Evolutionary conservation across 495 filamentous ascomycete species (phyloP), one percentile per base, ranked within the genome.

Genomic region (Hypoxylon trugodes): DNA sequence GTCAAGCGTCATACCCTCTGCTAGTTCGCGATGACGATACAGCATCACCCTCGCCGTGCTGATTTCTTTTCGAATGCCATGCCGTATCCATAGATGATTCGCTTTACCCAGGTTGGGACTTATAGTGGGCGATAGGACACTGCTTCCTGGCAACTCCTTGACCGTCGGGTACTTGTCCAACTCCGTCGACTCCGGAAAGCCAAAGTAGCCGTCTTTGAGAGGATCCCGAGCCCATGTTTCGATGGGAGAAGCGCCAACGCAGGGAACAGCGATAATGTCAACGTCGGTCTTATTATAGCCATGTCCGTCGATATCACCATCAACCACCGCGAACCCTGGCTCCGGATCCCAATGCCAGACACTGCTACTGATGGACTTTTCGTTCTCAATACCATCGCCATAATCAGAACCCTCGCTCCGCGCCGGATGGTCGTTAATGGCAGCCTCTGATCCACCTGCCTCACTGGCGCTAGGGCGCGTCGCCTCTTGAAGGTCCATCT

Each of bases 1-100:
- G 6, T 86, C 76, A 18, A 87, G 67, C 7, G 68, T 81, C 65
- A 81, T 78, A 0, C 74, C 76, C 7, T 84, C 80, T 2, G 59
- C 59, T 3, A 84, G 40, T 18, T 76, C 68, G 3, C 85, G 84
- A 61, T 87, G 84, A 56, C 77, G 79, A 54, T 85, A 83, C 10
- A 88, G 64, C 65, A 86, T 65, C 10, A 87, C 79, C 5, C 85
- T 76, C 4, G 83, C 84, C 24, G 61, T 73, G 59, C 45, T 77
- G 38, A 74, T 68, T 22, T 68, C 65, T 22, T 57, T 66, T 1
- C 77, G 74, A 15, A 82, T 71, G 7, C 76, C 74, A 35, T 76
- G 74, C 6, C 69, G 70, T 10, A 81, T 70, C 79, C 79, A 82
- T 0, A 74, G 46, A 50, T 64, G 75, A 13, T 26, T 65, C 1